phyloP scores from a whole-genome alignment of 2,329 filamentous ascomycete species.

The Lomentospora prolificans region DNA sequence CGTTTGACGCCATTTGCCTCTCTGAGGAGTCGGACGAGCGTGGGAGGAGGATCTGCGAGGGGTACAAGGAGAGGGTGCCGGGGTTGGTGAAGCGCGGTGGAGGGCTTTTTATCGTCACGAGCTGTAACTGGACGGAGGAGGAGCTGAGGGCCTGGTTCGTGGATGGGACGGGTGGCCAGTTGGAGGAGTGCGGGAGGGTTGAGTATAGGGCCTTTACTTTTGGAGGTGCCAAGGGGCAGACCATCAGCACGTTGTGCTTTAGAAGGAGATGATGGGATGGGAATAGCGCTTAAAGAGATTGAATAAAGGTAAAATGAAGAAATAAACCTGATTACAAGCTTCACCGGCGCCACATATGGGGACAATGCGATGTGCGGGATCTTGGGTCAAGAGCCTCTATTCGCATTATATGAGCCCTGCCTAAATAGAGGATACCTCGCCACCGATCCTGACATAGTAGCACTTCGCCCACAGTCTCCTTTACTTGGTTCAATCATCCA shows the following conservation, averaged over 20 bases:
- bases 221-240: conserved; percentile 79
- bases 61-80: conserved; percentile 61
- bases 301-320: conserved; percentile 1
- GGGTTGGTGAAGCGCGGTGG: conserved; percentile 53
- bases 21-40: conserved; percentile 41
- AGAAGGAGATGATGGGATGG: conserved; percentile 24
- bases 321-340: neutral
- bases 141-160: conserved; percentile 78
- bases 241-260: conserved; percentile 82
- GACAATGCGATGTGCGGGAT: neutral
- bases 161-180: conserved; percentile 24
- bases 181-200: conserved; percentile 58
- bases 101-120: conserved; percentile 76
- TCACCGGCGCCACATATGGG: neutral
- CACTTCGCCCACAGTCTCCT: neutral
- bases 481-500: neutral
- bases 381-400: neutral
- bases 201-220: conserved; percentile 83
- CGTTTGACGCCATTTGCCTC: conserved; percentile 91
- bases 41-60: conserved; percentile 58
- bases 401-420: neutral
- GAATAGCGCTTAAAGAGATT: neutral
- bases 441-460: neutral
- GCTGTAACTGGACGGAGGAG: conserved; percentile 94
- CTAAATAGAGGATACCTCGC: neutral